Conservation (phyloP, 2,329 filamentous ascomycete genomes). For the Colletotrichum falcatum region DNA sequence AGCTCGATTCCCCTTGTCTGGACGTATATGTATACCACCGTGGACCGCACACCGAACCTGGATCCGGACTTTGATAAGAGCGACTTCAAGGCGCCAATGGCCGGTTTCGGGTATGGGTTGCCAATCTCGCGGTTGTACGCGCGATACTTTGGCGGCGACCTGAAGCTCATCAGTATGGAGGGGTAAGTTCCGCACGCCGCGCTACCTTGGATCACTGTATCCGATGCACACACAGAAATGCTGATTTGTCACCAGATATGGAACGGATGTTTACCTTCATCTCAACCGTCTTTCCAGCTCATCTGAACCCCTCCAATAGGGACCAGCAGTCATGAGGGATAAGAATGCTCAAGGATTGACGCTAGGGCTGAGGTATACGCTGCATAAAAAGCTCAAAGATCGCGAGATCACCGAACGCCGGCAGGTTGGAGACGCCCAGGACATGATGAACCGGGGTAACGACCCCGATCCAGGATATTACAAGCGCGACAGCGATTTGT, state of each 20-base stretch:
- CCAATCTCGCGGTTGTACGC: slow-evolving; percentile 96
- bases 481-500: slow-evolving; percentile 52
- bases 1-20: slow-evolving; percentile 97
- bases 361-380: slow-evolving; percentile 64
- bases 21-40: slow-evolving; percentile 99
- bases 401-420: slow-evolving; percentile 86
- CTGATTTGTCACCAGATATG: slow-evolving; percentile 74
- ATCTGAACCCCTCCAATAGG: slow-evolving; percentile 96
- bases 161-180: slow-evolving; percentile 99
- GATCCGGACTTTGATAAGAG: slow-evolving; percentile 99
- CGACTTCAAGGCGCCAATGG: slow-evolving; percentile 99
- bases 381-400: slow-evolving; percentile 77
- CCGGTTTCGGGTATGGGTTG: slow-evolving; percentile 96
- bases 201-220: neutral
- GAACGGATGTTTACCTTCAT: slow-evolving; percentile 98
- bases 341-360: slow-evolving; percentile 74
- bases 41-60: slow-evolving; percentile 92
- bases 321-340: slow-evolving; percentile 90
- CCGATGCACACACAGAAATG: neutral
- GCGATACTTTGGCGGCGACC: slow-evolving; percentile 94
- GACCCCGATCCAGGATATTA: slow-evolving; percentile 41
- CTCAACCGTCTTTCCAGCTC: slow-evolving; percentile 95
- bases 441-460: slow-evolving; percentile 71
- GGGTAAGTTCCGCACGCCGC: slow-evolving; percentile 71
- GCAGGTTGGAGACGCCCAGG: slow-evolving; percentile 90